phyloP scores from a whole-genome alignment of 352 stramenopile genomes.

The Chrysophaeum taylorii region DNA sequence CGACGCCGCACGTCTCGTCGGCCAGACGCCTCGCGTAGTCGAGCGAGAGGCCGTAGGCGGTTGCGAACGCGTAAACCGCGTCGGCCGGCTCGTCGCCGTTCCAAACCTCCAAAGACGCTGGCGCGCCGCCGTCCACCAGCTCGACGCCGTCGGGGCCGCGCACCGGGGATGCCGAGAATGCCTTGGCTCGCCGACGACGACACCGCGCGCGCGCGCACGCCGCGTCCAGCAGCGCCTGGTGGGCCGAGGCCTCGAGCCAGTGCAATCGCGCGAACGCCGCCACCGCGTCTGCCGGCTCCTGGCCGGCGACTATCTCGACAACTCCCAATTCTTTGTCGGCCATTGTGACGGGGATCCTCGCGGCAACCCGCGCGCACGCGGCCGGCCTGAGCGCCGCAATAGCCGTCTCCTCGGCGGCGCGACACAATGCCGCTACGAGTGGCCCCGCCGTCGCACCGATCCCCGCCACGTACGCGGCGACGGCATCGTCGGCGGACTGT shows the following conservation, averaged over 20 bases:
- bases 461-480: not conserved
- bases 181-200: not conserved
- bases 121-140: not conserved
- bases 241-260: not conserved
- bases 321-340: not conserved
- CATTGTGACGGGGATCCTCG: not conserved
- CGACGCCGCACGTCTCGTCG: not conserved
- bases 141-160: not conserved
- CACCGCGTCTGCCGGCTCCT: not conserved
- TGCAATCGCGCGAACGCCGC: not conserved
- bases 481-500: not conserved
- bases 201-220: not conserved
- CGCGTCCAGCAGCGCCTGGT: not conserved
- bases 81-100: slow-evolving; percentile 5
- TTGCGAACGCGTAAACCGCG: not conserved
- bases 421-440: not conserved
- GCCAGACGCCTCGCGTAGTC: not conserved
- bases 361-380: not conserved
- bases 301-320: not conserved
- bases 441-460: not conserved
- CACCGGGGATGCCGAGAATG: too few species aligned
- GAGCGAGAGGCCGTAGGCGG: not conserved
- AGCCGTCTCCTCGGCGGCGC: not conserved
- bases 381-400: not conserved
- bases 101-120: not conserved